phyloP scores from a whole-genome alignment of 352 stramenopile species.

The Pythium brachiatum region DNA sequence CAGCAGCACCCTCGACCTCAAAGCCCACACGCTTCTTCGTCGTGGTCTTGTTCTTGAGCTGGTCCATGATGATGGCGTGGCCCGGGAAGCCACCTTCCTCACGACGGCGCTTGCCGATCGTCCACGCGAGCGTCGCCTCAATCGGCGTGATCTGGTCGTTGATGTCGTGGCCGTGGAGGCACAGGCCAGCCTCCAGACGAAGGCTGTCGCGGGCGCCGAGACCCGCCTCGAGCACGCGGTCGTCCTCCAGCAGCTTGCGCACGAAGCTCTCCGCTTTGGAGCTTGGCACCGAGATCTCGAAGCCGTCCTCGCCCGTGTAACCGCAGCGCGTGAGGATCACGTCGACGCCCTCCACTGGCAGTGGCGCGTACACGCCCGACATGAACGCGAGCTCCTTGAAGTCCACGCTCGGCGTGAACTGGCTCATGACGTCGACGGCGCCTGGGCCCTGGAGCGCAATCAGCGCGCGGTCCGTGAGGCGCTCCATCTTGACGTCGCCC shows the following conservation, averaged over 20 bases:
- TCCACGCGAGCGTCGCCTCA: constrained; percentile 94
- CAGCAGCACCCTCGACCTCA: constrained; percentile 93
- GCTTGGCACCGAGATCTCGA: constrained; percentile 94
- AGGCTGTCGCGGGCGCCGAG: constrained; percentile 97
- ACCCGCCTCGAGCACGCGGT: constrained; percentile 89
- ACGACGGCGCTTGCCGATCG: constrained; percentile 82
- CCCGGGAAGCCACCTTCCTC: constrained; percentile 94
- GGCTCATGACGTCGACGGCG: constrained; percentile 80
- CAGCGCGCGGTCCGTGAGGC: constrained; percentile 91
- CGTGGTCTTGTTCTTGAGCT: constrained; percentile 93
- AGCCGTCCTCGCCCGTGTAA: constrained; percentile 99
- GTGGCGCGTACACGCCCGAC: constrained; percentile 88
- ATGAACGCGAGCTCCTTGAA: constrained; percentile 95
- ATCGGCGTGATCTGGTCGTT: constrained; percentile 94
- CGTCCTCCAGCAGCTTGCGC: constrained; percentile 52
- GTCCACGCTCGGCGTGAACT: constrained; percentile 87
- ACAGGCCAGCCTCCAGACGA: constrained; percentile 97
- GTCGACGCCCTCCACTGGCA: constrained; percentile 65
- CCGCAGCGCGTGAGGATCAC: constrained; percentile 94
- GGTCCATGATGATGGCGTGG: constrained; percentile 93
- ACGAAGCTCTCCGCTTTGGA: constrained; percentile 54
- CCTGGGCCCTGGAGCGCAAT: constrained; percentile 95
- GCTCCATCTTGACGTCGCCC: constrained; percentile 94
- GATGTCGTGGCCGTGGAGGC: constrained; percentile 99
- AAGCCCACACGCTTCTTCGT: constrained; percentile 95